A percentile compares a stretch with the other conserved stretches of the same genome.
These are phyloP conservation scores for Metarhizium guizhouense DNA, from an alignment of 2,329 filamentous ascomycete genomes.

Conservation along the genomic window DNA sequence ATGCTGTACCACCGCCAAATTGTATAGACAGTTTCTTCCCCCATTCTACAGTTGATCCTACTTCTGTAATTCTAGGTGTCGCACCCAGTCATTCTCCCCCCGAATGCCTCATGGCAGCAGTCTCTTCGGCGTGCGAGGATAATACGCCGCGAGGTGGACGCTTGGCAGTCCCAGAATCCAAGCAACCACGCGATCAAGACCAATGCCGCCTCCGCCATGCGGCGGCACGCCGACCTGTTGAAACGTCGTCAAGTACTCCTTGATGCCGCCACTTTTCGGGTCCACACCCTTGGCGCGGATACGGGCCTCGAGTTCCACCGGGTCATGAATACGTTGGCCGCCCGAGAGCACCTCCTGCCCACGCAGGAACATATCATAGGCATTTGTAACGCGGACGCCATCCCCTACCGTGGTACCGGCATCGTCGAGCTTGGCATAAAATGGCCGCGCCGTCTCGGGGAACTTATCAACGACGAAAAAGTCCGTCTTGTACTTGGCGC, in stretches of 20 bases:
- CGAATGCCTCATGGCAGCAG: constrained; percentile 34
- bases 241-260: constrained; percentile 77
- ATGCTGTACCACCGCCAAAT: too few relatives aligned
- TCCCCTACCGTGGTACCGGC: constrained; percentile 27
- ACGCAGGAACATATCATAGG: constrained; percentile 79
- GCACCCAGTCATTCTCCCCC: neutral
- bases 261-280: constrained; percentile 64
- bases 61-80: neutral
- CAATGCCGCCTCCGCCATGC: constrained; percentile 10
- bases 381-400: constrained; percentile 56
- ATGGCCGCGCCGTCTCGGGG: constrained; percentile 46
- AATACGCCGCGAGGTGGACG: constrained; percentile 49
- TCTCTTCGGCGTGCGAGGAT: constrained; percentile 52
- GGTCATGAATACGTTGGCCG: constrained; percentile 83
- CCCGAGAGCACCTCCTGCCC: constrained; percentile 90
- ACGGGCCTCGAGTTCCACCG: constrained; percentile 64
- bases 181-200: constrained; percentile 6
- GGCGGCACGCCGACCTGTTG: neutral
- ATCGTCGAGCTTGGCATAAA: constrained; percentile 74
- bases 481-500: constrained; percentile 84
- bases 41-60: neutral
- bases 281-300: constrained; percentile 76
- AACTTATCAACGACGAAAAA: constrained; percentile 98
- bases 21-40: neutral
- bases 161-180: constrained; percentile 52